Base-by-base conservation (phyloP, 2,329 filamentous ascomycete species). In the Aureobasidium sp. region DNA sequence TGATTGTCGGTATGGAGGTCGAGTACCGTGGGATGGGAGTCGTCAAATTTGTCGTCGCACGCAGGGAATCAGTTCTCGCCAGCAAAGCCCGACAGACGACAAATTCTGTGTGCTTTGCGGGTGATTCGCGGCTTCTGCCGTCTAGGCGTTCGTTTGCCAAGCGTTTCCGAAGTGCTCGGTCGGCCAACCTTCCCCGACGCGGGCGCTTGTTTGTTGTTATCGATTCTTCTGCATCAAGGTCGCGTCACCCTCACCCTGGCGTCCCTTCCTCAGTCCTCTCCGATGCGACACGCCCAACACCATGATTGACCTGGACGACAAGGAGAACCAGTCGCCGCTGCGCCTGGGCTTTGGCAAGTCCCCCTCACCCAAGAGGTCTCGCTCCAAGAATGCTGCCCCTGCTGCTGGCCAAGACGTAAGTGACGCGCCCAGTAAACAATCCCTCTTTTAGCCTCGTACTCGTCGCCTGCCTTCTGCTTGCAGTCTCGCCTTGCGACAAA, bases 351-450 rank as follows among this genome's bases (percentile, higher is more conserved):
- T 44, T 20, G 31, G 22, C 6, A 60, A 60, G 34, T 66, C 65
- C 14, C 64, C 64, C 83, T 82, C 68, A 11, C 75, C 76, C 42
- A 82, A 81, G 77, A 93, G 91, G 77, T 89, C 88, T 63, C 87
- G 94, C 67, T 97, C 93, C 77, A 97, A 97, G 80, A 97, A 93
- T 76, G 87, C 99, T 68, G 94, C 94, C 9, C 31, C 31, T 2
- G 93, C 94, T 17, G 94, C 93, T 56, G 91, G 92, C 29, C 77
- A 96, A 49, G 91, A 95, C 79, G 87, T 88, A 39, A 81, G 95
- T 61, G 91, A 88, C 73, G 83, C 87, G 70, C 53, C n/a, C 53
- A 45, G 63, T 27, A 70, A 69, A 63, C 66, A 69, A 41, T 48
- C 61, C 39, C 60, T 62, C 27, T 53, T 48, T 5, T 36, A 59